Evolutionary conservation across 2,329 filamentous ascomycete genomes (phyloP).

Genomic region (Penicillium digitatum): DNA sequence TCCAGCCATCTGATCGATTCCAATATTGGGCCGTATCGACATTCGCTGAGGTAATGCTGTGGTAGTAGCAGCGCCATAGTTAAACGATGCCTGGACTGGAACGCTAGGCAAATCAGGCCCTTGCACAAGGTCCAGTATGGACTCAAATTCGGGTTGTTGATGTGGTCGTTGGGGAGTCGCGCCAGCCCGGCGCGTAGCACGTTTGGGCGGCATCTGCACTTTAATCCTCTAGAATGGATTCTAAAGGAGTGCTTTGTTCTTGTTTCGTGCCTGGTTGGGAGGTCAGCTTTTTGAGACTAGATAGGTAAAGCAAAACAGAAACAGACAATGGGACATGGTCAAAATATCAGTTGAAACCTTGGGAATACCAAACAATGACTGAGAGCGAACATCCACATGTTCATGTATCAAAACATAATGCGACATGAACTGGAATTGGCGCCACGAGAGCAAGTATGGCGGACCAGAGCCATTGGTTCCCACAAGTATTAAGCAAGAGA

Average conservation of each 20-base stretch:
- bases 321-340: not conserved
- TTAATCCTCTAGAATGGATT: not conserved
- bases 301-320: not conserved
- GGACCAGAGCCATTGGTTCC: not conserved
- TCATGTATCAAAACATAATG: not conserved
- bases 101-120: slow-evolving; percentile 34
- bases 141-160: not conserved
- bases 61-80: slow-evolving; percentile 39
- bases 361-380: not conserved
- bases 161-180: slow-evolving; percentile 7
- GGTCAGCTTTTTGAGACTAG: not conserved
- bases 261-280: not conserved
- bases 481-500: not conserved
- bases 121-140: slow-evolving; percentile 3
- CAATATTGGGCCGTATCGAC: slow-evolving; percentile 28
- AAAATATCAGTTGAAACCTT: not conserved
- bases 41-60: slow-evolving; percentile 36
- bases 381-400: not conserved
- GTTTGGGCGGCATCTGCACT: slow-evolving; percentile 28
- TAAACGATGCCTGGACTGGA: slow-evolving; percentile 39
- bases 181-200: slow-evolving; percentile 16
- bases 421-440: not conserved
- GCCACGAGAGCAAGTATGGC: not conserved
- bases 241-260: not conserved
- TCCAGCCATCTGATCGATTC: slow-evolving; percentile 32